Base-by-base conservation (phyloP, 2,329 filamentous ascomycete species). In the Fusarium agapanthi region DNA sequence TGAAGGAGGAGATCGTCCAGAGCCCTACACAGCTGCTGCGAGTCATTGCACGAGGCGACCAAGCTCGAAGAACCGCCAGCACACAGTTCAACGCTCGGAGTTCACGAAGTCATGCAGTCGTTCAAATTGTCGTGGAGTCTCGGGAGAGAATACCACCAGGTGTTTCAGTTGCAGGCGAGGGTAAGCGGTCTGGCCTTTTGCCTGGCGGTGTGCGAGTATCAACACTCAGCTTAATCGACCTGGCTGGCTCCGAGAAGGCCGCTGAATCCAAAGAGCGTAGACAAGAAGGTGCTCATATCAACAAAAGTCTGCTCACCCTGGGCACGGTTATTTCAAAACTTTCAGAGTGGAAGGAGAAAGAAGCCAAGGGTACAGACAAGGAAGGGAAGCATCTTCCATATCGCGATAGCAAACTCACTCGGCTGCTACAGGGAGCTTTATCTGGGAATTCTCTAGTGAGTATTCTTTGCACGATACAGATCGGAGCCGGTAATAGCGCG, bases 1-100 rank as follows among this genome's bases (percentile, higher is more conserved):
- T 99, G 68, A 98, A 98, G 81, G 96, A 99, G 82, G 96, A 99
- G 81, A 99, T 99, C 76, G 96, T 99, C 35, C 96, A 99, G 82
- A 98, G 95, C 76, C 96, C 96, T 5, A 98, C 96, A 1, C 96
- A 99, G 80, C 88, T 99, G 34, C 85, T 99, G 47, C 90, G 96
- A 75, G 96, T 99, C 32, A 99, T 99, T 80, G 95, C 96, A 41
- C 90, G 95, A 62, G 96, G 96, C 78, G 96, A 99, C 80, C 91
- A 97, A 79, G 94, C 95, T 30, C 89, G 96, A 77, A 88, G 95
- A 77, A 97, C 95, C 4, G 94, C 94, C 65, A 97, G 95, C 81
- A 99, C 96, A 0, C 96, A 99, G 78, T 99, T 97, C 87, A 99
- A 99, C 79, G 90, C 95, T 26, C 91, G 95, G 76, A 98, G 95